These are phyloP conservation scores for Phlyctochytrium arcticum DNA, from an alignment of 192 early-diverging fungal genomes.

Conservation along the genomic window DNA sequence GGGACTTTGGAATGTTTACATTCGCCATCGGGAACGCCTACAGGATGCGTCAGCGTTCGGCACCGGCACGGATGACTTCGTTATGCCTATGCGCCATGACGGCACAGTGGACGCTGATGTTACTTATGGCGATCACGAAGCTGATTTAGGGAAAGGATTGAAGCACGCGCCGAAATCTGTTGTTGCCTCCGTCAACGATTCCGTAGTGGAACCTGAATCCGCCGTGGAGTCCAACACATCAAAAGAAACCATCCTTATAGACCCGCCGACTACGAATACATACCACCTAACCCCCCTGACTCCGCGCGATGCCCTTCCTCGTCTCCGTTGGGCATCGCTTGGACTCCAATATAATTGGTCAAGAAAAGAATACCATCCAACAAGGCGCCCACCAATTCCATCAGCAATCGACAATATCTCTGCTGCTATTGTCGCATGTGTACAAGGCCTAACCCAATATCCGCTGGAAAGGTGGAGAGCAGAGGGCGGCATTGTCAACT, in stretches of 20 bases:
- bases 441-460: conserved; percentile 59
- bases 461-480: conserved; percentile 52
- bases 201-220: background rate
- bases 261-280: conserved; percentile 37
- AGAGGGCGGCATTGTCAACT: conserved; percentile 94
- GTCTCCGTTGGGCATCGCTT: conserved; percentile 46
- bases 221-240: too few species aligned
- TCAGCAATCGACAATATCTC: conserved; percentile 56
- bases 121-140: background rate
- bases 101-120: conserved; percentile 1
- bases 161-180: too few species aligned
- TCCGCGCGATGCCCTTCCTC: conserved; percentile 17
- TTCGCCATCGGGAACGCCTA: background rate
- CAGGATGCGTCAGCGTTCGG: background rate
- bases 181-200: background rate
- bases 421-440: conserved; percentile 60
- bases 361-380: conserved; percentile 63
- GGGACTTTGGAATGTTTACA: conserved; percentile 59
- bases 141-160: background rate
- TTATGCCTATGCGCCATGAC: conserved; percentile 7
- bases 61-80: background rate
- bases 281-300: conserved; percentile 19
- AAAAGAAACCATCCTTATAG: conserved; percentile 25
- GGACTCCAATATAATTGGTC: conserved; percentile 50
- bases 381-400: conserved; percentile 66